Evolutionary conservation across 2,329 filamentous ascomycete genomes (phyloP).

Genomic region (Trichoderma breve): DNA sequence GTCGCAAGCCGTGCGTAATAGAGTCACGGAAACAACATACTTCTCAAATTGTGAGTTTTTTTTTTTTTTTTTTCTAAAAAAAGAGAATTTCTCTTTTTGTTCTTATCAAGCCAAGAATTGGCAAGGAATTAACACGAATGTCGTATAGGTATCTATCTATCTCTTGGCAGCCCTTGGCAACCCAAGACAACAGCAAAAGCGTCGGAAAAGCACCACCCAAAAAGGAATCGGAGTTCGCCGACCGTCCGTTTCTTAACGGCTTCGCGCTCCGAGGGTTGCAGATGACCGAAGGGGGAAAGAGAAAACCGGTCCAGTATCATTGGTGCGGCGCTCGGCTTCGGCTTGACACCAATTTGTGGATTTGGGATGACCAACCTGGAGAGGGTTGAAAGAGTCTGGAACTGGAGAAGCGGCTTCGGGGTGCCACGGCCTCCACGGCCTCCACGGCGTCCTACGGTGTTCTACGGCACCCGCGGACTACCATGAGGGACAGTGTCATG

Average conservation of each 20-base stretch:
- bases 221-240: background rate
- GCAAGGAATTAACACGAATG: background rate
- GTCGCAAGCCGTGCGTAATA: background rate
- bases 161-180: background rate
- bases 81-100: background rate
- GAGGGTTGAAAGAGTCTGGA: background rate
- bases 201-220: background rate
- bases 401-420: background rate
- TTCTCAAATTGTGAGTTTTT: background rate
- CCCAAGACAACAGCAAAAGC: background rate
- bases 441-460: background rate
- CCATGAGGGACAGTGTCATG: background rate
- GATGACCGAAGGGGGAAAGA: background rate
- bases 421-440: background rate
- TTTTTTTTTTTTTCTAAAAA: background rate
- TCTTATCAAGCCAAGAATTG: background rate
- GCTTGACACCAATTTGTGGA: background rate
- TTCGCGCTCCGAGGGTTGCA: background rate
- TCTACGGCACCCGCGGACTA: background rate
- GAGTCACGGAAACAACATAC: background rate
- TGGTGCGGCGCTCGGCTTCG: conserved; percentile 7
- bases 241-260: background rate
- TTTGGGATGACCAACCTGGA: background rate
- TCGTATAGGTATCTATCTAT: background rate
- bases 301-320: background rate